Evolutionary conservation across 331 rosid species (phyloP), one percentile per base, ranked within the genome.

Genomic region (Phaseolus coccineus): DNA sequence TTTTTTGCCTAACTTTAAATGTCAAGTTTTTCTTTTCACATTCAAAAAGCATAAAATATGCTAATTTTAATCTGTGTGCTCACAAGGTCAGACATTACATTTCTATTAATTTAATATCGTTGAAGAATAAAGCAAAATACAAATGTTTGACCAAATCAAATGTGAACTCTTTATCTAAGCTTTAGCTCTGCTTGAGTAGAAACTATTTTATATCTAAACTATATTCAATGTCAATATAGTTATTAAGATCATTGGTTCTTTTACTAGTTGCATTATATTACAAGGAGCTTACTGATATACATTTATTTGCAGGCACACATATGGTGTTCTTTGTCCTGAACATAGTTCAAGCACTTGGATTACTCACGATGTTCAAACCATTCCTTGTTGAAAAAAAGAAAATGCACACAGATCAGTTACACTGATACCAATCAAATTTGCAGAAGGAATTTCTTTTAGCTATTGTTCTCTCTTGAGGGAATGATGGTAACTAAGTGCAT

Each of bases 341-440:
- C 81, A 19, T 85, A 56, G 39, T 85, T 11, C 85, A 83, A 83
- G 79, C 19, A 51, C 11, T 91, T 24, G 94, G 88, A 59, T 44
- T 89, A 64, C 1, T 89, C 15, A 24, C 89, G 91, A 62, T 90
- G 76, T 91, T 88, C 79, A 91, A 86, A 53, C 94, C 94, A 48
- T 89, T 91, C 81, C 67, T 91, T 16, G 39, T 48, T 8, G 84
- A 74, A 44, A 82, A 75, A 76, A 70, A 74, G 78, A 69, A 56
- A 39, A 22, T 50, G 39, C 22, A 24, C 9, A 19, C 40, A 30
- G 4, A 59, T 28, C 40, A 28, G 42, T 28, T 59, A 59, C 22
- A 59, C 22, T 59, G 22, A 58, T 4, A 5, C n/a, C 28, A 16
- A 35, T 63, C 25, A 15, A 35, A 35, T 56, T 80, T 70, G 46